Percentiles rank a stretch among this genome's conserved stretches.
Conservation (phyloP, 2,329 filamentous ascomycete species). For the Phialemoniopsis sp. region DNA sequence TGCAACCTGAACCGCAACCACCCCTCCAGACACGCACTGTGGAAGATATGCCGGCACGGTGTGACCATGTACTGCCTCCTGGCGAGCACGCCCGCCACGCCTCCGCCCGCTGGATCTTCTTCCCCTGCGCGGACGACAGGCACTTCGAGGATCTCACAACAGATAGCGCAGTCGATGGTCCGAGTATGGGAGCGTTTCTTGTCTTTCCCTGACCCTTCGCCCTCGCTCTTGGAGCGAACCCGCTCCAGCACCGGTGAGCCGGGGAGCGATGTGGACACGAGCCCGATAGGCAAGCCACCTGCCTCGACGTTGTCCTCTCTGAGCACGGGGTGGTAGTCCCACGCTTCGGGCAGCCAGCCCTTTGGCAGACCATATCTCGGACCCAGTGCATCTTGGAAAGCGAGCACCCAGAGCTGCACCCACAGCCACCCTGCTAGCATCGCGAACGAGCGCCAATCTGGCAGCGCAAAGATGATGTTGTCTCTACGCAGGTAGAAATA, state of each 20-base stretch:
- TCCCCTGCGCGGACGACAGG: slow-evolving; percentile 66
- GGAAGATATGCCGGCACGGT: slow-evolving; percentile 93
- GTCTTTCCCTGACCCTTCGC: slow-evolving; percentile 10
- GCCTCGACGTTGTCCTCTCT: slow-evolving; percentile 78
- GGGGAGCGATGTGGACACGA: slow-evolving; percentile 34
- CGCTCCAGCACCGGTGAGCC: slow-evolving; percentile 23
- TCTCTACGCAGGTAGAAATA: slow-evolving; percentile 79
- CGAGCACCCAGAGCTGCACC: slow-evolving; percentile 77
- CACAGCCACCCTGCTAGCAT: slow-evolving; percentile 75
- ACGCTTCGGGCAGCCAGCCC: slow-evolving; percentile 67
- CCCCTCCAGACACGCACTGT: slow-evolving; percentile 84
- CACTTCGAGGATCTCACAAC: slow-evolving; percentile 86
- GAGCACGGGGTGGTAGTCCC: slow-evolving; percentile 92
- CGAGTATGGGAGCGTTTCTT: slow-evolving; percentile 25
- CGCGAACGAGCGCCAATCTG: slow-evolving; percentile 62
- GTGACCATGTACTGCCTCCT: slow-evolving; percentile 93
- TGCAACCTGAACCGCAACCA: slow-evolving; percentile 94
- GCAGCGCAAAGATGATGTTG: slow-evolving; percentile 76
- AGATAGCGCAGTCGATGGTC: slow-evolving; percentile 89
- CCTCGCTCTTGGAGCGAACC: slow-evolving; percentile 15
- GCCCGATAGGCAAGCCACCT: slow-evolving; percentile 75
- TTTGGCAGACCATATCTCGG: slow-evolving; percentile 80
- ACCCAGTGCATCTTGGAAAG: slow-evolving; percentile 78
- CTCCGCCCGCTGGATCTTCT: slow-evolving; percentile 47
- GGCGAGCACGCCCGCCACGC: slow-evolving; percentile 67